Conservation (phyloP, 441 rosid species). For the Populus hybrid region DNA sequence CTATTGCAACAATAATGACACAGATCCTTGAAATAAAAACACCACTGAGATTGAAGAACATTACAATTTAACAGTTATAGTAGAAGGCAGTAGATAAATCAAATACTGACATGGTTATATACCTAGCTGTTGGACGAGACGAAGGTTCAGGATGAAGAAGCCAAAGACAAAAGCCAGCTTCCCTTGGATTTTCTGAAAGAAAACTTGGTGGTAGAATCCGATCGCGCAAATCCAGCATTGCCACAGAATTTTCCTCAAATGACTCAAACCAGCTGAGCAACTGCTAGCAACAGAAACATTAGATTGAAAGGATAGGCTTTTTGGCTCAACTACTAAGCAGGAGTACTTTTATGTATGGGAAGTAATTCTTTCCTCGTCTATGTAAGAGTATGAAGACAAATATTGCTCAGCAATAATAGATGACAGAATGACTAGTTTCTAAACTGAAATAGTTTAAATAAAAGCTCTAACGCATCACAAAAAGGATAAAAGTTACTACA, state of each 20-base stretch:
- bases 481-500: background rate
- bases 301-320: conserved; percentile 9
- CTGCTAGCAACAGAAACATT: conserved; percentile 36
- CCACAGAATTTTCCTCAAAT: conserved; percentile 45
- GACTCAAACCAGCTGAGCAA: conserved; percentile 58
- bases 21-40: background rate
- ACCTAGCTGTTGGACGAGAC: conserved; percentile 81
- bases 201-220: conserved; percentile 72
- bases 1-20: background rate
- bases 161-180: conserved; percentile 91
- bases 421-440: background rate
- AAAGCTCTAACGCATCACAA: background rate
- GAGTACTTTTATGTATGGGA: background rate
- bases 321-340: conserved; percentile 3
- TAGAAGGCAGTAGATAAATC: conserved; percentile 1
- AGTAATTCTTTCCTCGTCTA: background rate
- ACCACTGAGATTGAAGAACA: background rate
- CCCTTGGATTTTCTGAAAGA: conserved; percentile 63
- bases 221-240: conserved; percentile 61
- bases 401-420: background rate
- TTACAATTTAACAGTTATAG: background rate
- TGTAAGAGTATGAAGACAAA: background rate
- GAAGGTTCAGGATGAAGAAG: conserved; percentile 73
- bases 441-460: background rate
- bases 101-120: conserved; percentile 26